Evolutionary conservation across 2,329 filamentous ascomycete genomes (phyloP), one percentile per base, ranked within the genome.

Genomic region (Arthroderma sp.): DNA sequence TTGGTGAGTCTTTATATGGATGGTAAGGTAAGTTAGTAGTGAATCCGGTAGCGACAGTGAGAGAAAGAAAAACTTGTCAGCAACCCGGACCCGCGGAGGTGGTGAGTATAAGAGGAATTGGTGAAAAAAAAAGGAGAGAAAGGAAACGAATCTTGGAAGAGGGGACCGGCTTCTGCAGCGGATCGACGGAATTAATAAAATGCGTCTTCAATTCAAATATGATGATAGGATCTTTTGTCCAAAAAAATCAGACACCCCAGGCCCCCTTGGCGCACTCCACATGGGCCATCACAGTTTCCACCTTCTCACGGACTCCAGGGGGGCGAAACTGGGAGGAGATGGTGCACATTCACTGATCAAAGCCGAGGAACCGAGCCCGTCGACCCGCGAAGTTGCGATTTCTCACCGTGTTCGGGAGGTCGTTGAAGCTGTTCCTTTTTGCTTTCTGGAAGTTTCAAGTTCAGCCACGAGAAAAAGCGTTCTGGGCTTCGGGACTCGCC

Each of bases 201-300:
- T 41, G 25, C 33, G 15, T 28, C 7, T 52, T 52, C 25, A 4
- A 11, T 8, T 17, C 25, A 19, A 17, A 19, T 33, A 52, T 52
- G 49, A 31, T 37, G 51, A 15, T 15, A 21, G 51, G n/a, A 38
- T n/a, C 33, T 54, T 25, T 51, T 13, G 44, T 49, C 25, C 33
- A 51, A 31, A 11, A 51, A 51, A 51, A n/a, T 31, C 13, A 33
- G 15, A 11, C 35, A n/a, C 35, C 25, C 25, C 23, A 33, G 47
- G 25, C 25, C 47, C n/a, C 44, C 47, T 51, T 51, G 47, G 47
- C 47, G 25, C 47, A 33, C 47, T 35, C 47, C 47, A 51, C 47
- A 13, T 6, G 31, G 23, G 21, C 23, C 23, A 49, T 35, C 47
- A 19, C n/a, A 15, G 21, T 47, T 25, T 23, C 41, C 41, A 47